Percentiles rank a stretch among this genome's conserved stretches.
Conservation (phyloP, 495 filamentous ascomycete genomes). For the Extremus antarcticus region DNA sequence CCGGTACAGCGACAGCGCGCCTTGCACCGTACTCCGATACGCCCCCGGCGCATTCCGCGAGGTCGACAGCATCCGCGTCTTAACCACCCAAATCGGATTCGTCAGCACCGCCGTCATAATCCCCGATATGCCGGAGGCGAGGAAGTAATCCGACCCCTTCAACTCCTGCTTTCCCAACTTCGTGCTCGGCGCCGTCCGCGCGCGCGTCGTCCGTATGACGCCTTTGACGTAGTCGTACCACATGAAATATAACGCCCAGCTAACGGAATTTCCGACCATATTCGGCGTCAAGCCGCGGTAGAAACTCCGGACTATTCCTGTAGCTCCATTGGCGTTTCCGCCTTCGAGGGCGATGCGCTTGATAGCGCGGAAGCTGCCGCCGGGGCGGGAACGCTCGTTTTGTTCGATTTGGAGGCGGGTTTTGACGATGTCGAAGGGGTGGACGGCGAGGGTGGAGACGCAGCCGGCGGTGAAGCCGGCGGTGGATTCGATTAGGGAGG, state of each 20-base stretch:
- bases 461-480: slow-evolving; percentile 84
- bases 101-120: slow-evolving; percentile 65
- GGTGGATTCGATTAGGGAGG: slow-evolving; percentile 75
- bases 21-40: slow-evolving; percentile 65
- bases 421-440: slow-evolving; percentile 91
- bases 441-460: slow-evolving; percentile 67
- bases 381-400: slow-evolving; percentile 10
- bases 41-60: slow-evolving; percentile 61
- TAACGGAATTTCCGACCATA: slow-evolving; percentile 75
- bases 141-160: slow-evolving; percentile 57
- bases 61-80: slow-evolving; percentile 91
- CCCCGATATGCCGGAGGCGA: slow-evolving; percentile 66
- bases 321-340: background rate
- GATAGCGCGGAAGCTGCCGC: slow-evolving; percentile 41
- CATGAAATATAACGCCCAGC: slow-evolving; percentile 88
- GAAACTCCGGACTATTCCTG: slow-evolving; percentile 39
- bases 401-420: slow-evolving; percentile 68
- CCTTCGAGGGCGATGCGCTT: slow-evolving; percentile 35
- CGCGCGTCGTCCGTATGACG: slow-evolving; percentile 21
- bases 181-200: slow-evolving; percentile 8
- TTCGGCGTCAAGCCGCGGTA: slow-evolving; percentile 89
- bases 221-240: slow-evolving; percentile 53
- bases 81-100: slow-evolving; percentile 97
- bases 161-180: slow-evolving; percentile 6
- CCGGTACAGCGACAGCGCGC: slow-evolving; percentile 49